These are phyloP conservation scores for Candida dajiaensis DNA, from an alignment of 805 yeast genomes.

Conservation along the genomic window DNA sequence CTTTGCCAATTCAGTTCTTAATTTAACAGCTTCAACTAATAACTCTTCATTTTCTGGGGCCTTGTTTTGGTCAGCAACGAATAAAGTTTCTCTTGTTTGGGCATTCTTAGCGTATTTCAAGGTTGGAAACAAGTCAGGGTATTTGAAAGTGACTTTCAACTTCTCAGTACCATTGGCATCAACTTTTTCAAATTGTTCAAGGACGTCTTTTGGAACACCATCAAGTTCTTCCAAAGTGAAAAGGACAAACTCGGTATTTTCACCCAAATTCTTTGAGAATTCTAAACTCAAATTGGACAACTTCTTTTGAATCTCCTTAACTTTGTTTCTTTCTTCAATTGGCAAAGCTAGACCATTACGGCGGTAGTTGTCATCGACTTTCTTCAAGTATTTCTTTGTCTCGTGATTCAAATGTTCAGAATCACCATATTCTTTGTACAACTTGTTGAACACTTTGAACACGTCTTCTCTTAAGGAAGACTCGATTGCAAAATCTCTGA, in stretches of 20 bases:
- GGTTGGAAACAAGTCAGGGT: constrained; percentile 77
- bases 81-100: constrained; percentile 62
- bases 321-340: constrained; percentile 44
- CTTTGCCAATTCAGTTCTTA: constrained; percentile 58
- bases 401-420: constrained; percentile 40
- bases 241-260: constrained; percentile 53
- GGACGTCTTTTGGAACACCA: constrained; percentile 66
- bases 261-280: constrained; percentile 63
- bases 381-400: constrained; percentile 49
- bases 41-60: constrained; percentile 58
- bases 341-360: constrained; percentile 67
- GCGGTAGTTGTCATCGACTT: constrained; percentile 48
- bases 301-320: constrained; percentile 53
- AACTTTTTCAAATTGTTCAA: constrained; percentile 50
- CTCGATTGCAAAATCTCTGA: constrained; percentile 57
- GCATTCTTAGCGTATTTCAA: constrained; percentile 61
- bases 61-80: constrained; percentile 62
- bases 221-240: constrained; percentile 62
- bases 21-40: constrained; percentile 50
- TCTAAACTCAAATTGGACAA: constrained; percentile 51
- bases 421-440: constrained; percentile 36
- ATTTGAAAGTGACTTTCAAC: constrained; percentile 69
- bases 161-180: constrained; percentile 30
- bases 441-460: constrained; percentile 49
- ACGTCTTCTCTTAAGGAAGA: constrained; percentile 62